phyloP scores from a whole-genome alignment of 306 rosid genomes.

The Sechiopsis laciniata region DNA sequence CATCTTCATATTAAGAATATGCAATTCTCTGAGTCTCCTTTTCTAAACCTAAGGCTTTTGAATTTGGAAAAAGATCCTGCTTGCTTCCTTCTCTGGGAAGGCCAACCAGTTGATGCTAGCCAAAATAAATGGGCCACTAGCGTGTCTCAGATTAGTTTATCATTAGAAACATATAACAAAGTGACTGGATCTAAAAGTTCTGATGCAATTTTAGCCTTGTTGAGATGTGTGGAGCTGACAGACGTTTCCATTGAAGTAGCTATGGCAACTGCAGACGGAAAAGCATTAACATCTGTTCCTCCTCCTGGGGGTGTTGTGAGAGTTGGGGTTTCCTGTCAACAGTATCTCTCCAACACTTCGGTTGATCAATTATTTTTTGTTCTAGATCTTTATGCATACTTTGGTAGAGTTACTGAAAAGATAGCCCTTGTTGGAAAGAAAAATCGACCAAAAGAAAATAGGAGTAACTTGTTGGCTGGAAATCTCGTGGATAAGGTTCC shows the following conservation, averaged over 20 bases:
- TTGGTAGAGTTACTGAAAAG: slow-evolving; percentile 74
- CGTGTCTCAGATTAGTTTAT: slow-evolving; percentile 65
- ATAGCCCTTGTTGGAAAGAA: slow-evolving; percentile 55
- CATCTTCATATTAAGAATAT: slow-evolving; percentile 71
- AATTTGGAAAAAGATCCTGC: slow-evolving; percentile 92
- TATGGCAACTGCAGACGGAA: slow-evolving; percentile 92
- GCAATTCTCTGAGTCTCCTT: slow-evolving; percentile 60
- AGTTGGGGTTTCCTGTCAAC: slow-evolving; percentile 77
- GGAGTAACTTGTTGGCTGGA: slow-evolving; percentile 35
- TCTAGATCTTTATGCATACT: slow-evolving; percentile 77
- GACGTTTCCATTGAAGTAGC: slow-evolving; percentile 78
- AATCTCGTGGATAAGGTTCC: slow-evolving; percentile 83
- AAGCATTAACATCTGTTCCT: slow-evolving; percentile 62
- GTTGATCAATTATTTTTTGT: slow-evolving; percentile 83
- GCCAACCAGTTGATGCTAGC: slow-evolving; percentile 81
- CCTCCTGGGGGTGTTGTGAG: slow-evolving; percentile 93
- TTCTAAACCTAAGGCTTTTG: slow-evolving; percentile 48
- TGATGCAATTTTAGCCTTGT: slow-evolving; percentile 49
- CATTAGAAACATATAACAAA: slow-evolving; percentile 52
- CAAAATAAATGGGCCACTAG: slow-evolving; percentile 73
- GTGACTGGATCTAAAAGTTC: slow-evolving; percentile 39
- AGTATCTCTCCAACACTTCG: slow-evolving; percentile 72
- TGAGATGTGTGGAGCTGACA: slow-evolving; percentile 85
- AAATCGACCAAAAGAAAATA: slow-evolving; percentile 36
- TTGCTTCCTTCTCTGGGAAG: slow-evolving; percentile 92